phyloP scores from a whole-genome alignment of 139 green algal species.

The Mesostigma viride region DNA sequence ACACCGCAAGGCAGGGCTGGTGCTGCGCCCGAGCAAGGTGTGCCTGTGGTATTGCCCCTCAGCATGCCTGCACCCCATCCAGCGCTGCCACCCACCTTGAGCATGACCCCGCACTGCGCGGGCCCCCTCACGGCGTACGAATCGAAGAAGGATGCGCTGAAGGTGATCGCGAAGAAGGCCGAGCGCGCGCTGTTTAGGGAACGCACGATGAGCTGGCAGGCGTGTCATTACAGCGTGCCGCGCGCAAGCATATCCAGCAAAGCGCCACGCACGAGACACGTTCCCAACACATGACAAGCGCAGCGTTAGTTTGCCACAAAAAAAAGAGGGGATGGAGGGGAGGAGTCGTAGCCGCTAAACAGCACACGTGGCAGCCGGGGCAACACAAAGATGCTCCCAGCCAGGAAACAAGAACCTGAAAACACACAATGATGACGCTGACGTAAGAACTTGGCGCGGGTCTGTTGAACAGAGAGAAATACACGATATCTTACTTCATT shows the following conservation, averaged over 20 bases:
- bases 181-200: conserved; percentile 24
- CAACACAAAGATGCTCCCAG: too few relatives aligned
- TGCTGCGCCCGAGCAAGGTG: too few relatives aligned
- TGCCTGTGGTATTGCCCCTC: too few relatives aligned
- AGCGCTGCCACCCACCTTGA: too few relatives aligned
- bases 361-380: too few relatives aligned
- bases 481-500: not conserved
- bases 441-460: too few relatives aligned
- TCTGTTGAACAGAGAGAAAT: conserved; percentile 1
- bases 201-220: conserved; percentile 18
- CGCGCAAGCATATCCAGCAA: not conserved
- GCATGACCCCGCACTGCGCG: conserved; percentile 12
- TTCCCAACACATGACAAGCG: not conserved
- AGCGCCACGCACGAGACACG: not conserved
- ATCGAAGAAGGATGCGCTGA: conserved; percentile 25
- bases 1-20: too few relatives aligned
- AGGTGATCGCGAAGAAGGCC: conserved; percentile 27
- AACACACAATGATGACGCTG: too few relatives aligned
- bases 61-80: too few relatives aligned
- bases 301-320: not conserved
- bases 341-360: too few relatives aligned
- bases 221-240: not conserved
- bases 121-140: not conserved
- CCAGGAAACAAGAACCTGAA: too few relatives aligned
- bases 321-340: too few relatives aligned